Conservation (phyloP, 768 basidiomycete genomes). For the Amanita exitialis region DNA sequence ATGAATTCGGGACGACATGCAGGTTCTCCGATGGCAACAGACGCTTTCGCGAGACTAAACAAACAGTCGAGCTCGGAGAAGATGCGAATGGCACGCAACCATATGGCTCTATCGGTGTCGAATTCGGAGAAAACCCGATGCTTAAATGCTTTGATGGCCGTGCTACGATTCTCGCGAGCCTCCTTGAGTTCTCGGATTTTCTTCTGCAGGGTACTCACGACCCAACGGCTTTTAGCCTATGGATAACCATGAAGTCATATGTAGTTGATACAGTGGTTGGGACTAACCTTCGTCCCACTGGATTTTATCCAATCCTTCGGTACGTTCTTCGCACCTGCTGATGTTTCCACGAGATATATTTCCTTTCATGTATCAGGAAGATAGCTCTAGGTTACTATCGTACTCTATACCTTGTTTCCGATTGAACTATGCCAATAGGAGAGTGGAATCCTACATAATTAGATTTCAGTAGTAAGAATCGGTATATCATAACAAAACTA, state of each 20-base stretch:
- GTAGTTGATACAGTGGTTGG: not conserved
- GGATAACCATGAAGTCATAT: not conserved
- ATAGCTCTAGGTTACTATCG: not conserved
- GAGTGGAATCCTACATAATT: slow-evolving; percentile 19
- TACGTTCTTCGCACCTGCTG: slow-evolving; percentile 47
- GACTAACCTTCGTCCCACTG: slow-evolving; percentile 64
- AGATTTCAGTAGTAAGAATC: not conserved
- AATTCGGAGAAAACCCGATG: slow-evolving; percentile 72
- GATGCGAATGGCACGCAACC: slow-evolving; percentile 77
- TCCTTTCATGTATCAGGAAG: slow-evolving; percentile 41
- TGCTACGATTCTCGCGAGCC: slow-evolving; percentile 79
- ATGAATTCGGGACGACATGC: slow-evolving; percentile 87
- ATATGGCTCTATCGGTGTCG: slow-evolving; percentile 67
- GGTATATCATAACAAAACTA: slow-evolving; percentile 8
- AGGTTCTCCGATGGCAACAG: slow-evolving; percentile 85
- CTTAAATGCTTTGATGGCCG: slow-evolving; percentile 78
- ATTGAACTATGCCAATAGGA: slow-evolving; percentile 50
- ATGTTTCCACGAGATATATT: slow-evolving; percentile 80
- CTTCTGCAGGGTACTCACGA: slow-evolving; percentile 59
- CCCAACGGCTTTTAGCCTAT: slow-evolving; percentile 69
- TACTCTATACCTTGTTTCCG: slow-evolving; percentile 66
- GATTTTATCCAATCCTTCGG: slow-evolving; percentile 81
- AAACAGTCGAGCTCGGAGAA: slow-evolving; percentile 96
- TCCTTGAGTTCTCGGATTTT: slow-evolving; percentile 84
- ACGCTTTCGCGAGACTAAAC: slow-evolving; percentile 84